Evolutionary conservation across 73 alveolate genomes (phyloP).

Genomic region (Paramecium bursaria): DNA sequence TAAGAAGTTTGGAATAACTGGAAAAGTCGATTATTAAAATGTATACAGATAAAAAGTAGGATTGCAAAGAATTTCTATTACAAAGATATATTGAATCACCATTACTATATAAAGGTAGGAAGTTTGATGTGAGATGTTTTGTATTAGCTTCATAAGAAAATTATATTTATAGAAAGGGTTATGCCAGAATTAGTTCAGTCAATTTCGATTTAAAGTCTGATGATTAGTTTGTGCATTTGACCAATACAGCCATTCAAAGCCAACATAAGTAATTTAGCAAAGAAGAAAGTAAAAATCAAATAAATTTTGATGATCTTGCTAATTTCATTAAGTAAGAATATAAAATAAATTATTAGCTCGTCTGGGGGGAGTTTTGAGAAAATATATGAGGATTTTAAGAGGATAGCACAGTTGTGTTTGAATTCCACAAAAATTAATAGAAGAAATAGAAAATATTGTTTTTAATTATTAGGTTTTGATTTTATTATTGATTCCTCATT

Average conservation of each 20-base stretch:
- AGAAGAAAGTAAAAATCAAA: slow-evolving; percentile 79
- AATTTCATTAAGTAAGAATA: slow-evolving; percentile 63
- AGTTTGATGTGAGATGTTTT: slow-evolving; percentile 90
- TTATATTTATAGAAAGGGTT: slow-evolving; percentile 70
- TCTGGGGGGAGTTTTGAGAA: background rate
- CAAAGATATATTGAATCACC: slow-evolving; percentile 91
- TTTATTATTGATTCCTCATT: slow-evolving; percentile 83
- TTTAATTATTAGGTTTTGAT: slow-evolving; percentile 88
- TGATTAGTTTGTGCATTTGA: slow-evolving; percentile 18
- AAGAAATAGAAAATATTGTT: slow-evolving; percentile 58
- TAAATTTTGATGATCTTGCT: slow-evolving; percentile 72
- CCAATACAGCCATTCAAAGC: slow-evolving; percentile 82
- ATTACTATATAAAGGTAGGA: slow-evolving; percentile 81
- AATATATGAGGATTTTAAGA: background rate
- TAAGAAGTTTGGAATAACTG: background rate
- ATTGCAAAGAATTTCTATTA: slow-evolving; percentile 60
- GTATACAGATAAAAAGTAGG: background rate
- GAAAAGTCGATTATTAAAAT: background rate
- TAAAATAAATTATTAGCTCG: background rate
- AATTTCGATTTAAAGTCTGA: slow-evolving; percentile 53
- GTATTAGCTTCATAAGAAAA: slow-evolving; percentile 80
- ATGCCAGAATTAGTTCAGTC: slow-evolving; percentile 71
- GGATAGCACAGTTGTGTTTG: background rate
- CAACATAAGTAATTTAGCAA: slow-evolving; percentile 74
- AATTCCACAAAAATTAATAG: slow-evolving; percentile 40